Base-by-base conservation (phyloP, 306 rosid genomes). In the Pterocarpus macrocarpus region DNA sequence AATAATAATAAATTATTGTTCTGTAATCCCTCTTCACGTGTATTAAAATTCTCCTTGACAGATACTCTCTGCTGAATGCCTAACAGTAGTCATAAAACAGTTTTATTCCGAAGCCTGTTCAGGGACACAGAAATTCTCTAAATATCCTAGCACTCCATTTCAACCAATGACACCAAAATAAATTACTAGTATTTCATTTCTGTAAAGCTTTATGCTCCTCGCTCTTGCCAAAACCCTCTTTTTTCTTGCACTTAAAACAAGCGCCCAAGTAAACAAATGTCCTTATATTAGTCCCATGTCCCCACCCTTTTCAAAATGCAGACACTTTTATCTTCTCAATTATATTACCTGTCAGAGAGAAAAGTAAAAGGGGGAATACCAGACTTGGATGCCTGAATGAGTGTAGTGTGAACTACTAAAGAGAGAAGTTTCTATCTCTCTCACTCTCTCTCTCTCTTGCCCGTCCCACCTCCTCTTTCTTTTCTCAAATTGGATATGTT, bases 161-260 rank as follows among this genome's bases (percentile, higher is more conserved):
- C 55, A 62, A 64, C 35, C 59, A 38, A 39, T 17, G 22, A 30
- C 58, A 41, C 67, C 33, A 5, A 64, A 49, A 35, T 71, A 72
- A 22, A 38, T 52, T 71, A 15, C 11, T 15, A 50, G 79, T 36
- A 5, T 45, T 49, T 36, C 44, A 14, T 52, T 71, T 34, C 38
- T 15, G 12, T 15, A 33, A 70, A 12, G 43, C 71, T 59, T 4
- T 39, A 28, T 33, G 16, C 69, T 55, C 62, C 32, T 63, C 43
- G 45, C 36, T 43, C 68, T 80, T 61, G 72, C 78, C 63, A 45
- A 59, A 57, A 67, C 14, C 55, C 44, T 35, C 52, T 69, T 69
- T 56, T 69, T 59, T 59, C 8, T 17, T 69, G 62, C n/a, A 39
- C 63, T 58, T 59, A 8, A 43, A 39, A 58, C 17, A 45, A 58